Evolutionary conservation across 257 asterid genomes (phyloP).

Genomic region (Ilex asprella): DNA sequence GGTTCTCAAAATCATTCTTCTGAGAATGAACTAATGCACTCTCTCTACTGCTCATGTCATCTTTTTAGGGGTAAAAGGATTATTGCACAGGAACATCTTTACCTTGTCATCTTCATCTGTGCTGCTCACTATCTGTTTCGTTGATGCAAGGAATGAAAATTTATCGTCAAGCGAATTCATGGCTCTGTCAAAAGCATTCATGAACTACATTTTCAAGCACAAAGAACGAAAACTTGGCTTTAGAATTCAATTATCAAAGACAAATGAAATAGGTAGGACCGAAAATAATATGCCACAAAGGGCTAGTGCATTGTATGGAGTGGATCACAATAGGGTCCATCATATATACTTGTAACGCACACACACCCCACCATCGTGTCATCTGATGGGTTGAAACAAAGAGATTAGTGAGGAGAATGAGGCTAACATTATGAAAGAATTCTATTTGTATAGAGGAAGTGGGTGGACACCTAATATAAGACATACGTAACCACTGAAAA

Average conservation of each 20-base stretch:
- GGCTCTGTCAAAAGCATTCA: constrained; percentile 89
- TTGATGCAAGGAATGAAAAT: constrained; percentile 65
- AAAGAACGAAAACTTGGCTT: constrained; percentile 6
- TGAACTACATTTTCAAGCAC: constrained; percentile 54
- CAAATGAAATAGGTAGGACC: constrained; percentile 1
- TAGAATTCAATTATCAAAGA: background rate
- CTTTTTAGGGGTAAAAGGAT: background rate
- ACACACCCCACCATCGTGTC: background rate
- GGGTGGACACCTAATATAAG: too few species aligned
- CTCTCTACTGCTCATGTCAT: too few species aligned
- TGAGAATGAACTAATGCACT: too few species aligned
- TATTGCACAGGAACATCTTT: constrained; percentile 8
- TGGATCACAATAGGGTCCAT: background rate
- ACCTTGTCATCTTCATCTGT: constrained; percentile 76
- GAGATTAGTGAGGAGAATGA: background rate
- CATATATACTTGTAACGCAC: background rate
- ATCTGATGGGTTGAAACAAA: background rate
- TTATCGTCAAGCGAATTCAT: constrained; percentile 86
- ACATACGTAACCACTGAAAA: background rate
- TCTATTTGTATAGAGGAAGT: background rate
- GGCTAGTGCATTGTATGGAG: background rate
- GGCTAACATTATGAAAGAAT: background rate
- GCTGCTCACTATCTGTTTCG: constrained; percentile 72
- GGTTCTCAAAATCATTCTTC: too few species aligned
- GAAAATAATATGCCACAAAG: background rate